Conservation (phyloP, 441 rosid genomes). For the Populus trichocarpa region DNA sequence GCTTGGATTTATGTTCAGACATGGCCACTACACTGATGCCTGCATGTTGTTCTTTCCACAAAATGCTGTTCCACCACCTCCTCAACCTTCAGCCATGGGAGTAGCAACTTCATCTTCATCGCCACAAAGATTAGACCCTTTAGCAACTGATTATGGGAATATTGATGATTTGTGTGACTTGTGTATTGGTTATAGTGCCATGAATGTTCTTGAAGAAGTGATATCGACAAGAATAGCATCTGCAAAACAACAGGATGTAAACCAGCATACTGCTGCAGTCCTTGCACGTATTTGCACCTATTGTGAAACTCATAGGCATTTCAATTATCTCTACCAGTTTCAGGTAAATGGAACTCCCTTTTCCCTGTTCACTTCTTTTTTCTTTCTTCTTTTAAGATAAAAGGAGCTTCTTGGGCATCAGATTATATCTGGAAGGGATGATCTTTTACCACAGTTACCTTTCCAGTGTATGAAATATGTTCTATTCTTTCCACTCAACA, state of each 20-base stretch:
- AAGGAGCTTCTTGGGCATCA: not conserved
- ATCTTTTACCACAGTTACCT: slow-evolving; percentile 1
- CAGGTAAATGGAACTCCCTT: slow-evolving; percentile 49
- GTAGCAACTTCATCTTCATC: slow-evolving; percentile 68
- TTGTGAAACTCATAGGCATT: slow-evolving; percentile 85
- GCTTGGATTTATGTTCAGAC: slow-evolving; percentile 89
- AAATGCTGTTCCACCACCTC: slow-evolving; percentile 65
- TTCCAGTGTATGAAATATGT: not conserved
- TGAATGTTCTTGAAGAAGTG: slow-evolving; percentile 83
- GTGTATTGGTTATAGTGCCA: slow-evolving; percentile 83
- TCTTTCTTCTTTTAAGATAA: not conserved
- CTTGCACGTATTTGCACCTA: slow-evolving; percentile 83
- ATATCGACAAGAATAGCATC: slow-evolving; percentile 68
- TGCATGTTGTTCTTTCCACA: slow-evolving; percentile 86
- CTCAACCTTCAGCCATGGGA: slow-evolving; percentile 64
- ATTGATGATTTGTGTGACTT: slow-evolving; percentile 83
- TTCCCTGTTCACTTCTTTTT: not conserved
- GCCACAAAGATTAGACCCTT: slow-evolving; percentile 91
- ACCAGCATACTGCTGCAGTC: slow-evolving; percentile 65
- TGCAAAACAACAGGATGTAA: slow-evolving; percentile 53
- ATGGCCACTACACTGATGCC: slow-evolving; percentile 84
- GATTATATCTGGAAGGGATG: not conserved
- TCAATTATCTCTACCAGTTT: slow-evolving; percentile 88
- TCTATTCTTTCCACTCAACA: not conserved
- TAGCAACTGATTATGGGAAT: slow-evolving; percentile 93